A percentile compares a stretch with the other conserved stretches of the same genome.
These are phyloP conservation scores for Conidiobolus incongruus DNA, from an alignment of 371 early-diverging fungal species.

Conservation along the genomic window DNA sequence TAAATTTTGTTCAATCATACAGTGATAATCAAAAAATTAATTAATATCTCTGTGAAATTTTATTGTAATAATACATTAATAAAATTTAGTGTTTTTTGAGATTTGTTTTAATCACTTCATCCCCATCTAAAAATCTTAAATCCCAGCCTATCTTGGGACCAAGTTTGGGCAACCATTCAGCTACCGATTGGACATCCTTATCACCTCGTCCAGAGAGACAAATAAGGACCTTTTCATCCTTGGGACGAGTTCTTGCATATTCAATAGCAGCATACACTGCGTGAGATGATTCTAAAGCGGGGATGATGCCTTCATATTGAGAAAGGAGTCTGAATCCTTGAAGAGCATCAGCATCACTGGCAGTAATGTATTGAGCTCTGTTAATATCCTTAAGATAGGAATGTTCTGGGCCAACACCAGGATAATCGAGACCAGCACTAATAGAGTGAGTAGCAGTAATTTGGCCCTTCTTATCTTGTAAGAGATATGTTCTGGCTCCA, in stretches of 20 bases:
- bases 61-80: no score
- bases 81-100: no score
- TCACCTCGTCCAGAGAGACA: conserved; percentile 91
- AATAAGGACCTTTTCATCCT: conserved; percentile 65
- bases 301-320: conserved; percentile 83
- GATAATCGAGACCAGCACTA: conserved; percentile 90
- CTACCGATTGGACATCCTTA: conserved; percentile 89
- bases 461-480: conserved; percentile 85
- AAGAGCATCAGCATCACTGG: conserved; percentile 68
- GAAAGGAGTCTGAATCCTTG: conserved; percentile 69
- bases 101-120: no score
- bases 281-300: conserved; percentile 86
- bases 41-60: no score
- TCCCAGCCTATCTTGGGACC: conserved; percentile 91
- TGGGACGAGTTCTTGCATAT: conserved; percentile 47
- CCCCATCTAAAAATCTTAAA: no score
- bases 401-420: conserved; percentile 94
- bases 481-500: conserved; percentile 79
- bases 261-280: conserved; percentile 69
- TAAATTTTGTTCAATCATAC: no score
- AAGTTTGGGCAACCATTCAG: conserved; percentile 67
- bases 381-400: conserved; percentile 71
- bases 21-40: no score
- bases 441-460: conserved; percentile 88
- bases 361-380: conserved; percentile 67